These are phyloP conservation scores for Eragrostis nindensis DNA, from an alignment of 176 grass and related monocot genomes.

Conservation along the genomic window DNA sequence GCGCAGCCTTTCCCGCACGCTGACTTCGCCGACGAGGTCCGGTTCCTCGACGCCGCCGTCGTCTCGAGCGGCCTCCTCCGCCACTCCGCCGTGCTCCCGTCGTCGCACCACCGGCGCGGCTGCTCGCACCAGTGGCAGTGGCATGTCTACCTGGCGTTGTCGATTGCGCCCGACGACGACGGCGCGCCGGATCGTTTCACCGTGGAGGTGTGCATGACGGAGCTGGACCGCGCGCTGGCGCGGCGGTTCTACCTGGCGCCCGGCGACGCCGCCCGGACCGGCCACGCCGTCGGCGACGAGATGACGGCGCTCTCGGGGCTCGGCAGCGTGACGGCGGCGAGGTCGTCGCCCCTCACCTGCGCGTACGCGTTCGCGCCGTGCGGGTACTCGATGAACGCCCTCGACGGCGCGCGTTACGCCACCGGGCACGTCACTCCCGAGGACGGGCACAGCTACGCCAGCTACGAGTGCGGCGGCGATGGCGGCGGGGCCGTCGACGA, in stretches of 20 bases:
- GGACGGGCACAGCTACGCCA: conserved; percentile 59
- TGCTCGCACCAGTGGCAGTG: no score
- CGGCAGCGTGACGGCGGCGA: conserved; percentile 22
- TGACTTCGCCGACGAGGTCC: conserved; percentile 49
- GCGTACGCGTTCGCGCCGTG: conserved; percentile 52
- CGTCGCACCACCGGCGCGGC: background rate
- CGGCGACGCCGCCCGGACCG: conserved; percentile 25
- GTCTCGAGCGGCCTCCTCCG: conserved; percentile 29
- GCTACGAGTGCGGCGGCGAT: conserved; percentile 43
- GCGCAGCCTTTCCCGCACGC: conserved; percentile 46
- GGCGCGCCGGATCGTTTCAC: background rate
- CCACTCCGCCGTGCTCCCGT: conserved; percentile 14
- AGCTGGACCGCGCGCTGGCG: conserved; percentile 34
- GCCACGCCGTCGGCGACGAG: conserved; percentile 36
- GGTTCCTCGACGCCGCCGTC: conserved; percentile 32
- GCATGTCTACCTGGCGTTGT: conserved; percentile 42
- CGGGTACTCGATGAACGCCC: conserved; percentile 59
- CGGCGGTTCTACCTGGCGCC: conserved; percentile 24
- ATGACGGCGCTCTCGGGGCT: conserved; percentile 42
- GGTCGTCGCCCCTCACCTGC: conserved; percentile 29
- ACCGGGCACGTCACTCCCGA: conserved; percentile 64
- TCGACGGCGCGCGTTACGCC: conserved; percentile 48
- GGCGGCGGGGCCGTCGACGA: background rate
- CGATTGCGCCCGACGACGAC: background rate
- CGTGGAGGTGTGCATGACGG: conserved; percentile 52